phyloP scores from a whole-genome alignment of 2,329 filamentous ascomycete genomes.

The Aspergillus viridinutans region DNA sequence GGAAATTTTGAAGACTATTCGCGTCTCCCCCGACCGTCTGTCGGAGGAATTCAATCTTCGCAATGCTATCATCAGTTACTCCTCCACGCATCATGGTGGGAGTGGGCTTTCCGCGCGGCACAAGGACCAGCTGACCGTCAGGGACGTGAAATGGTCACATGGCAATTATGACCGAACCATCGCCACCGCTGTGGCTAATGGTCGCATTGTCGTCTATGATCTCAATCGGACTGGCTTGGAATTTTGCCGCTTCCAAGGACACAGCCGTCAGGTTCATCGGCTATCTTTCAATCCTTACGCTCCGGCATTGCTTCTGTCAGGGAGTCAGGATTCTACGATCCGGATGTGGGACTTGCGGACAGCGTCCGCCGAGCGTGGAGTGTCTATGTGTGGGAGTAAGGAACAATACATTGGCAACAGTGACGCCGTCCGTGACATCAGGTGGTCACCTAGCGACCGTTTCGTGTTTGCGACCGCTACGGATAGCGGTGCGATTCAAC shows the following conservation, averaged over 20 bases:
- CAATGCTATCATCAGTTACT: conserved; percentile 56
- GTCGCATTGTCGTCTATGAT: conserved; percentile 63
- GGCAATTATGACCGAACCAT: conserved; percentile 57
- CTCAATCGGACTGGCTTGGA: conserved; percentile 58
- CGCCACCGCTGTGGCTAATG: conserved; percentile 61
- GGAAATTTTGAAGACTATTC: conserved; percentile 63
- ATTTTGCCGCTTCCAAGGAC: conserved; percentile 59
- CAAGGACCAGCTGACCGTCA: conserved; percentile 58
- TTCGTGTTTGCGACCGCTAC: conserved; percentile 62
- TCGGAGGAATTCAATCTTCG: conserved; percentile 62
- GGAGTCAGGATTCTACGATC: conserved; percentile 61
- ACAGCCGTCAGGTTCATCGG: conserved; percentile 62
- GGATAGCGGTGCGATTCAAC: conserved; percentile 59
- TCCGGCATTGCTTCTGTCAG: conserved; percentile 58
- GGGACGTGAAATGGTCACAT: conserved; percentile 66
- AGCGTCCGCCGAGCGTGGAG: conserved; percentile 45
- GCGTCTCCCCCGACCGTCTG: conserved; percentile 53
- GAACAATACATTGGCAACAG: conserved; percentile 54
- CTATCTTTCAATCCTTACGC: conserved; percentile 62
- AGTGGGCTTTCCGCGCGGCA: conserved; percentile 45
- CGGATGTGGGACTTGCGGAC: conserved; percentile 62
- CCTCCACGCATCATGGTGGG: conserved; percentile 48
- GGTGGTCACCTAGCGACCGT: conserved; percentile 61
- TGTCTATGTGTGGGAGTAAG: conserved; percentile 52
- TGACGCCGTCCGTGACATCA: conserved; percentile 59